A percentile compares a stretch with the other conserved stretches of the same genome.
Evolutionary conservation across 352 stramenopile species (phyloP).

Genomic region (Phytophthora aleatoria): DNA sequence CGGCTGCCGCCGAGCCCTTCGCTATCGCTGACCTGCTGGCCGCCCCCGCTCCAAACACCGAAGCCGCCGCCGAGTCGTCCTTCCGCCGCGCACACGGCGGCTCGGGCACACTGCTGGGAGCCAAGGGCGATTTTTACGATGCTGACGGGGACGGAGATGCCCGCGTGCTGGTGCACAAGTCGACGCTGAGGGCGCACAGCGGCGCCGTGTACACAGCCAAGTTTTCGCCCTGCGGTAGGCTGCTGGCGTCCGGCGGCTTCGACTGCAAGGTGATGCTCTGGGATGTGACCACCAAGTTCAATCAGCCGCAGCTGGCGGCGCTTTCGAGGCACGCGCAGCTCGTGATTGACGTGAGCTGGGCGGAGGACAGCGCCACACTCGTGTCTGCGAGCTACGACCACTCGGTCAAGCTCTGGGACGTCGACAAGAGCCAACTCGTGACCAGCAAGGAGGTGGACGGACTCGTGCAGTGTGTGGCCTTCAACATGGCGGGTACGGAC

Average conservation of each 20-base stretch:
- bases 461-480: constrained; percentile 85
- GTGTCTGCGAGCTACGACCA: constrained; percentile 88
- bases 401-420: constrained; percentile 89
- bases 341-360: constrained; percentile 88
- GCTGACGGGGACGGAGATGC: constrained; percentile 58
- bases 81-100: constrained; percentile 43
- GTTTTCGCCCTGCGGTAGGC: constrained; percentile 82
- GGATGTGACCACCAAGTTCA: constrained; percentile 90
- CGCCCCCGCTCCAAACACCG: constrained; percentile 34
- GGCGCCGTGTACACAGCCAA: constrained; percentile 89
- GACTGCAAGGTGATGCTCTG: constrained; percentile 86
- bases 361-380: constrained; percentile 72
- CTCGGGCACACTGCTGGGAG: constrained; percentile 39
- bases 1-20: constrained; percentile 57
- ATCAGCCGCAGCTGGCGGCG: constrained; percentile 82
- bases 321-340: constrained; percentile 79
- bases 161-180: constrained; percentile 83
- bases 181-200: constrained; percentile 72
- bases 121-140: constrained; percentile 63
- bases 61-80: constrained; percentile 41
- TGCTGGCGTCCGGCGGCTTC: constrained; percentile 80
- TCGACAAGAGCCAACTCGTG: constrained; percentile 73
- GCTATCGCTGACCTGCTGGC: constrained; percentile 72
- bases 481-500: constrained; percentile 68
- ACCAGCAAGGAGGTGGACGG: constrained; percentile 73